Base-by-base conservation (phyloP, 2,329 filamentous ascomycete species). In the Penicillium sp. region DNA sequence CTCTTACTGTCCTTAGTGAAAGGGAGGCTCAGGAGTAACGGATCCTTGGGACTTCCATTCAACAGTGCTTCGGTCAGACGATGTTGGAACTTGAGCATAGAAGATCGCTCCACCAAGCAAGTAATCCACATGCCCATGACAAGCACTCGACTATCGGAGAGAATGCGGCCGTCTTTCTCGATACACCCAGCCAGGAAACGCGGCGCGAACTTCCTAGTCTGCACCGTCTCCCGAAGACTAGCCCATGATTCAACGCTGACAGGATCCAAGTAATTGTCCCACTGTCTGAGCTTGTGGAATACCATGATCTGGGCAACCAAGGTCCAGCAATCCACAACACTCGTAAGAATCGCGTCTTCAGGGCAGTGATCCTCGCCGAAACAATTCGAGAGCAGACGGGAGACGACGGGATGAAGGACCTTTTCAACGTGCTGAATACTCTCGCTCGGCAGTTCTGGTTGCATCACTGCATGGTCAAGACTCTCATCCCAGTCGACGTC, bases 81-180 rank as follows among this genome's bases (percentile, higher is more conserved):
- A 69, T 87, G 80, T 66, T 89, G 86, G 61, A 83, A 87, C 65
- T 87, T 86, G 44, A 89, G 76, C 72, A 82, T 77, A 2, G 85
- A 83, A 53, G 85, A 82, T 50, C 86, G 78, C 64, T 88, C 86
- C 2, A 84, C 83, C 27, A 88, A 70, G 14, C 78, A 84, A 13
- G 79, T 73, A 37, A 87, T 66, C 79, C 86, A 85, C 40, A 80
- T 77, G 6, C 74, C 74, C n/a, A 86, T 66, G 49, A 85, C 79
- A n/a, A 79, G 77, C 5, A 73, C 59, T 54, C 75, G 78, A 60
- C 85, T 79, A 37, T 82, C 76, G 7, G 72, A 60, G 50, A 81
- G 77, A 35, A 77, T 74, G n/a, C 63, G 62, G 0, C 62, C 39
- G 50, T 82, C 77, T 43, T 74, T 77, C 49, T 77, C 73, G 33